phyloP scores from a whole-genome alignment of 176 grass and related monocot species.

The Aegilops longissima region DNA sequence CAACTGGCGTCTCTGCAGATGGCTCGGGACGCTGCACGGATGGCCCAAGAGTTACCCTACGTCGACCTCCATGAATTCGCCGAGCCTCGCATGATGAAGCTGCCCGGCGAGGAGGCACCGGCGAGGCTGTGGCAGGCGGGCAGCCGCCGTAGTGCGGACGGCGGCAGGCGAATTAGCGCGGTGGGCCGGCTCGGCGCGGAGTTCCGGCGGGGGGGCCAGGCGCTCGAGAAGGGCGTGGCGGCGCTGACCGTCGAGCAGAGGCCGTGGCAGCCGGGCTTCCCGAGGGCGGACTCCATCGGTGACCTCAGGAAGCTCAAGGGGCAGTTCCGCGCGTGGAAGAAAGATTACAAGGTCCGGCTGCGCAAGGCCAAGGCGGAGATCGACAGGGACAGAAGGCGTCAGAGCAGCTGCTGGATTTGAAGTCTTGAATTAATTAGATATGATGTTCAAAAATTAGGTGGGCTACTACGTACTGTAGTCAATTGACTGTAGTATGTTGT shows the following conservation, averaged over 20 bases:
- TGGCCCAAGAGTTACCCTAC: neutral
- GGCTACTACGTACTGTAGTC: neutral
- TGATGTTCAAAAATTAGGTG: too few species aligned
- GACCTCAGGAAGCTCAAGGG: constrained; percentile 45
- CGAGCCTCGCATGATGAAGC: neutral
- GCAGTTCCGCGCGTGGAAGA: constrained; percentile 45
- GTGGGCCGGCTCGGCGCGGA: constrained; percentile 13
- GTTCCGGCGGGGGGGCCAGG: constrained; percentile 30
- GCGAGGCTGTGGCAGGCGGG: neutral
- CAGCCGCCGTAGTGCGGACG: neutral
- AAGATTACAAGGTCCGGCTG: constrained; percentile 46
- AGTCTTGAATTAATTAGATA: neutral
- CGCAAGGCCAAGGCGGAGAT: constrained; percentile 19
- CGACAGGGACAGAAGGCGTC: neutral
- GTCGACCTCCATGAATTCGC: neutral
- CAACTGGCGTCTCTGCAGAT: constrained; percentile 34
- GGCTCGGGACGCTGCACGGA: constrained; percentile 7
- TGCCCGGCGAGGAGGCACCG: neutral
- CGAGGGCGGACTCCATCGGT: neutral
- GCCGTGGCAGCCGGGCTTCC: neutral
- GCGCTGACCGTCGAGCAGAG: neutral
- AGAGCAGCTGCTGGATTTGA: constrained; percentile 40
- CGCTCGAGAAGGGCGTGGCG: constrained; percentile 19
- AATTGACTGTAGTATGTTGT: neutral
- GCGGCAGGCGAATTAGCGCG: neutral